These are phyloP conservation scores for Arctium lappa DNA, from an alignment of 129 eudicot species.

Conservation along the genomic window DNA sequence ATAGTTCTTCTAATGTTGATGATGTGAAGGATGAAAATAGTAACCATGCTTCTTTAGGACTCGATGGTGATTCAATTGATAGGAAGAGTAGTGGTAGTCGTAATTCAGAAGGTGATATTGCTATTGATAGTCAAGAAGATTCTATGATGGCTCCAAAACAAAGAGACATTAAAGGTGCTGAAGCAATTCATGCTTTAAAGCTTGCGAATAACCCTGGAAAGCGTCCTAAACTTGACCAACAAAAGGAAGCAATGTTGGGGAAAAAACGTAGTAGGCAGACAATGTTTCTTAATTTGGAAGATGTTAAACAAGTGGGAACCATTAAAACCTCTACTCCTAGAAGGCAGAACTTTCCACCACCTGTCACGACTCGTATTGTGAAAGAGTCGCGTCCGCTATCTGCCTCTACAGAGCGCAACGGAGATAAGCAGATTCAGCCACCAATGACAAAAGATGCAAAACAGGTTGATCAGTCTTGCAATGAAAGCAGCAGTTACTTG, in stretches of 20 bases:
- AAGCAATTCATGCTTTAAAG: constrained; percentile 76
- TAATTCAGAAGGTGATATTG: constrained; percentile 35
- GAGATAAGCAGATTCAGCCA: constrained; percentile 62
- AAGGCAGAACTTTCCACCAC: constrained; percentile 69
- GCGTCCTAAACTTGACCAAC: constrained; percentile 83
- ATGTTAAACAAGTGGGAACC: constrained; percentile 79
- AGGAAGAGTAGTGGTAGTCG: constrained; percentile 29
- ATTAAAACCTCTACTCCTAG: constrained; percentile 73
- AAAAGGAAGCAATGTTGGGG: constrained; percentile 92
- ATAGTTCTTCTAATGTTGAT: constrained; percentile 21
- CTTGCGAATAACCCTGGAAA: constrained; percentile 65
- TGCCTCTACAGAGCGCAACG: constrained; percentile 32
- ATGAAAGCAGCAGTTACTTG: constrained; percentile 52
- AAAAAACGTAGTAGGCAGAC: constrained; percentile 93
- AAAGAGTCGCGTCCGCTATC: constrained; percentile 41
- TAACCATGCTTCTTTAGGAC: constrained; percentile 24
- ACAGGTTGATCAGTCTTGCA: constrained; percentile 44
- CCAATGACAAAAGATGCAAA: constrained; percentile 42
- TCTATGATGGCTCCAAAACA: constrained; percentile 45
- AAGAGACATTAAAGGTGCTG: constrained; percentile 70
- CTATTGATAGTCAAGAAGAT: constrained; percentile 56
- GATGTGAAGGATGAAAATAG: constrained; percentile 24
- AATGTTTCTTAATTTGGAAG: constrained; percentile 92
- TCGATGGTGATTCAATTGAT: constrained; percentile 35
- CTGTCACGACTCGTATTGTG: constrained; percentile 56